These are phyloP conservation scores for Mycena epipterygia DNA, from an alignment of 768 basidiomycete species.

Conservation along the genomic window DNA sequence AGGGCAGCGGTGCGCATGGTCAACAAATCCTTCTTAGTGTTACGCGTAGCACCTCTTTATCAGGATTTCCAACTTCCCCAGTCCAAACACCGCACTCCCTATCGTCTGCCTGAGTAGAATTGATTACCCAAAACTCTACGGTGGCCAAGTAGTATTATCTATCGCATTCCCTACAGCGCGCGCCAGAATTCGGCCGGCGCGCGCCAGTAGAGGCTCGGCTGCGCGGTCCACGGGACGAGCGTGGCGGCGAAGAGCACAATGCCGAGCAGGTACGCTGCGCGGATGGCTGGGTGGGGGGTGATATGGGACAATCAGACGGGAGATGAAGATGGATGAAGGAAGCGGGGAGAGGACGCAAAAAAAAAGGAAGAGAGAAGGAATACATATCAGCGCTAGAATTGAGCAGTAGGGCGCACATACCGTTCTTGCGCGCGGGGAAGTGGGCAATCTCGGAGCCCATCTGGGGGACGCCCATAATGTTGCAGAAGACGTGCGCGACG, in stretches of 20 bases:
- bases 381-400: constrained; percentile 25
- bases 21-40: too few species aligned
- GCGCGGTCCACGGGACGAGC: constrained; percentile 65
- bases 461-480: constrained; percentile 92
- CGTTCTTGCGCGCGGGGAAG: constrained; percentile 64
- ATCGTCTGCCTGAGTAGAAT: too few species aligned
- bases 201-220: constrained; percentile 58
- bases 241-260: constrained; percentile 68
- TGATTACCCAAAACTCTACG: too few species aligned
- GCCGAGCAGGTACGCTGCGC: constrained; percentile 68
- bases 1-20: too few species aligned
- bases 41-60: too few species aligned
- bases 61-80: too few species aligned
- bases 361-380: background rate
- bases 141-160: too few species aligned
- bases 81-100: too few species aligned
- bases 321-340: constrained; percentile 41
- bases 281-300: constrained; percentile 47
- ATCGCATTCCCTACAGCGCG: too few species aligned
- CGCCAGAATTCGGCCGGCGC: constrained; percentile 17
- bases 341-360: background rate
- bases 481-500: constrained; percentile 91
- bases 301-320: constrained; percentile 35
- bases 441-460: constrained; percentile 66
- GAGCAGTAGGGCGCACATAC: constrained; percentile 56